These are phyloP conservation scores for Candida patagonica DNA, from an alignment of 805 yeast genomes.

Conservation along the genomic window DNA sequence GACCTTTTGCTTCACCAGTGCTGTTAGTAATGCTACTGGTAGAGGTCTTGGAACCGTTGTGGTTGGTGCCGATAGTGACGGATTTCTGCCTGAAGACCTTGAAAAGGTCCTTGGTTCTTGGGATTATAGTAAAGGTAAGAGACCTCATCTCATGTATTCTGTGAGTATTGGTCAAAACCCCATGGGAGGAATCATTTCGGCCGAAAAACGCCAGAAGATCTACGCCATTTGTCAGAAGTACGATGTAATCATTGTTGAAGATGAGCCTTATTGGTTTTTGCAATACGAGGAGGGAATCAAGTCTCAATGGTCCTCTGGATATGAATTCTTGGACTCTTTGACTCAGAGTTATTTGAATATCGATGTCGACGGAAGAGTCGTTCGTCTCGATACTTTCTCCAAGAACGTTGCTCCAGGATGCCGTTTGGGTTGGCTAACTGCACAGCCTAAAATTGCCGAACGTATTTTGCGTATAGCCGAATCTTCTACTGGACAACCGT, in stretches of 20 bases:
- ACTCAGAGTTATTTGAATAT: constrained; percentile 68
- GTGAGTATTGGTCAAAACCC: constrained; percentile 97
- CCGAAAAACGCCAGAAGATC: constrained; percentile 65
- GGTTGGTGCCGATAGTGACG: constrained; percentile 67
- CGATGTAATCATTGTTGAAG: constrained; percentile 82
- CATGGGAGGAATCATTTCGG: constrained; percentile 75
- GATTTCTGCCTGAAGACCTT: constrained; percentile 65
- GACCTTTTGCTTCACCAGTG: constrained; percentile 71
- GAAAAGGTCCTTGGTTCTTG: constrained; percentile 55
- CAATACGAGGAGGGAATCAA: constrained; percentile 61
- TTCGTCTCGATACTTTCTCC: constrained; percentile 83
- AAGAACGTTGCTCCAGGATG: constrained; percentile 91
- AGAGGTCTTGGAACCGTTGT: constrained; percentile 61
- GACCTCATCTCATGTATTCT: constrained; percentile 81
- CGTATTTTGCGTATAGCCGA: constrained; percentile 65
- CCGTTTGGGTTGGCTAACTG: constrained; percentile 84
- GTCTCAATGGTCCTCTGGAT: constrained; percentile 13
- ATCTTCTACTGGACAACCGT: constrained; percentile 70
- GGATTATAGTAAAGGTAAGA: constrained; percentile 39
- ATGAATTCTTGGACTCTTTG: constrained; percentile 54
- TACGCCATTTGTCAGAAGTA: constrained; percentile 73
- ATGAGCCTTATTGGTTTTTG: constrained; percentile 94
- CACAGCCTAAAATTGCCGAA: constrained; percentile 56
- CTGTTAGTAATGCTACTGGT: constrained; percentile 70
- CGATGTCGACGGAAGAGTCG: constrained; percentile 83